Conservation (phyloP, 768 basidiomycete species). For the Rhodotorula sphaerocarpa region DNA sequence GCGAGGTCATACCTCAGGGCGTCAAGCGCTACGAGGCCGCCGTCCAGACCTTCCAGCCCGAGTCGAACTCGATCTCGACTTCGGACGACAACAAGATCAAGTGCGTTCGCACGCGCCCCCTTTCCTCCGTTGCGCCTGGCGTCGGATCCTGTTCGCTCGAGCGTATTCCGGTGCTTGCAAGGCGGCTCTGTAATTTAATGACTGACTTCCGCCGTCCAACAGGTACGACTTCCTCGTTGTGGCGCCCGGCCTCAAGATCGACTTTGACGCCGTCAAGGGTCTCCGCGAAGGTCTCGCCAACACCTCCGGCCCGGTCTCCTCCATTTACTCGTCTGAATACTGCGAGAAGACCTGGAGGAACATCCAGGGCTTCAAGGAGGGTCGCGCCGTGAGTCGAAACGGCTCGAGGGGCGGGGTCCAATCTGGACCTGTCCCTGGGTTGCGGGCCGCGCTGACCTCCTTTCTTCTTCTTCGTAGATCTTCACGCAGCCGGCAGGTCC, state of each 20-base stretch:
- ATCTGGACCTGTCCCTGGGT: background rate
- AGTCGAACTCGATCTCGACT: conserved; percentile 64
- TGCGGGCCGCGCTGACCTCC: background rate
- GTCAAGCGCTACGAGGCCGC: conserved; percentile 63
- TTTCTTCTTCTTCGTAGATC: conserved; percentile 43
- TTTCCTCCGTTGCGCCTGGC: no score
- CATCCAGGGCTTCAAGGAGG: conserved; percentile 64
- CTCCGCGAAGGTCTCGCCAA: conserved; percentile 68
- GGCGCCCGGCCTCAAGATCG: conserved; percentile 77
- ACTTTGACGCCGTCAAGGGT: conserved; percentile 68
- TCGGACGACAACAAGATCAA: conserved; percentile 54
- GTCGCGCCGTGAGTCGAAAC: conserved; percentile 52
- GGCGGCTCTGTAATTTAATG: background rate
- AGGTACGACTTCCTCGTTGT: conserved; percentile 81
- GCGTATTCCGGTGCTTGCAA: no score
- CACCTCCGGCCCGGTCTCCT: conserved; percentile 69
- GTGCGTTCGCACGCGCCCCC: conserved; percentile 5
- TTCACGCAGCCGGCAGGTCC: conserved; percentile 91
- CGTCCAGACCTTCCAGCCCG: conserved; percentile 59
- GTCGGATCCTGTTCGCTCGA: no score
- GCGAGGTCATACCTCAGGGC: conserved; percentile 63
- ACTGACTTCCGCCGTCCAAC: conserved; percentile 38
- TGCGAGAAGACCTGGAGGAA: conserved; percentile 83
- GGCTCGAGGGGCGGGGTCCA: background rate
- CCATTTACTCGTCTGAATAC: conserved; percentile 82